Evolutionary conservation across 495 filamentous ascomycete genomes (phyloP), one percentile per base, ranked within the genome.

Genomic region (Xylona heveae): DNA sequence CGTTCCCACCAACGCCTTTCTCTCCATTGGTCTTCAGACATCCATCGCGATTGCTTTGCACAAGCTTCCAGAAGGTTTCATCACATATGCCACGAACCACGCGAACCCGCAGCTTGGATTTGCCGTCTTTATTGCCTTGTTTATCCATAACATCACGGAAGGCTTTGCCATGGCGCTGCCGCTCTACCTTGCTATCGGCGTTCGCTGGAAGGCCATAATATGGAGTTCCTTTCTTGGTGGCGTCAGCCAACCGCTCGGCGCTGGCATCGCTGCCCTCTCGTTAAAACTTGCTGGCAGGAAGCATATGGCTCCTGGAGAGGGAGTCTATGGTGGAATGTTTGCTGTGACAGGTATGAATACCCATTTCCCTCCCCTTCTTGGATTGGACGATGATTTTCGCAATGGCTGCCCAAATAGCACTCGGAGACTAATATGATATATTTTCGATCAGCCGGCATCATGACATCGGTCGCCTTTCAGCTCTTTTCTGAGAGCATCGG

Each of bases 31-130:
- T 9, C 63, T 94, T 4, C 88, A 95, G 51, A 94, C 85, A 0
- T 78, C 77, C 6, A 69, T 92, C 30, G 90, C 88, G 26, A 95
- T 97, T 44, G 81, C 88, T 6, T 56, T 97, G 1, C 88, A 97
- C 56, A 97, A 97, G 48, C 73, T 94, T 13, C 88, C 90, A 3
- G 88, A 97, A 53, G 88, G 88, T 18, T 95, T 97, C 54, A 94
- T 97, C 36, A 97, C 90, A 19, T 97, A 88, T 50, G 85, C 88
- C 6, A 94, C 88, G 8, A 97, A 95, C 51, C 90, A 97, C 39
- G 90, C 81, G 19, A 93, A 76, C 44, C 82, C 88, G 0, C 56
- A 59, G 1, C 71, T 97, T 2, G 88, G 90, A 8, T 64, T 91
- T 44, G 71, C 79, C 22, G 78, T 97, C 21, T 97, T 97, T 57